Evolutionary conservation across 1,139 yeast genomes (phyloP).

Genomic region (Taphrina wiesneri): DNA sequence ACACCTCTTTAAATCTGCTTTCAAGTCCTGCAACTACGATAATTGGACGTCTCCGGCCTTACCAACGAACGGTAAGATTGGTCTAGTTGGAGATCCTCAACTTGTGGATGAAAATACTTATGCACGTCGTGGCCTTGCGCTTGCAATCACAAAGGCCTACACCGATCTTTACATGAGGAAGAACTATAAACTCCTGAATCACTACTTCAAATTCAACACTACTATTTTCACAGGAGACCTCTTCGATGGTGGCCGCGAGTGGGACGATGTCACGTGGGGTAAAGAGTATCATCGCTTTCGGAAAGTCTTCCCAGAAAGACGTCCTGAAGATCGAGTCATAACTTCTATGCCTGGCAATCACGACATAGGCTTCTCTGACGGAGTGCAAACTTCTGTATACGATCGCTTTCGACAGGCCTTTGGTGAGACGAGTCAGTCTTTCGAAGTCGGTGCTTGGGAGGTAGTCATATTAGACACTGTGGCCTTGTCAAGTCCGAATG

Average conservation of each 20-base stretch:
- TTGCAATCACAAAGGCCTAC: conserved; percentile 47
- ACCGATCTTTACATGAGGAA: conserved; percentile 78
- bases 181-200: conserved; percentile 67
- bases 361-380: conserved; percentile 87
- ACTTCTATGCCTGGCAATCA: conserved; percentile 87
- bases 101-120: conserved; percentile 75
- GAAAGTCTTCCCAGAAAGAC: conserved; percentile 56
- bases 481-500: conserved; percentile 61
- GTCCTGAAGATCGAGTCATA: conserved; percentile 42
- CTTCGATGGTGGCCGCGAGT: conserved; percentile 92
- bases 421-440: conserved; percentile 65
- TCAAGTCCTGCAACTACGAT: conserved; percentile 16
- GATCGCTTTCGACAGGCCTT: conserved; percentile 69
- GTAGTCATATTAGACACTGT: conserved; percentile 78
- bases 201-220: conserved; percentile 67
- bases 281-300: conserved; percentile 71
- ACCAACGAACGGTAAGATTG: conserved; percentile 58
- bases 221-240: conserved; percentile 83
- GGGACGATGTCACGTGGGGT: conserved; percentile 71
- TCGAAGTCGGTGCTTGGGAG: conserved; percentile 64
- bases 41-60: conserved; percentile 16
- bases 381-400: conserved; percentile 55
- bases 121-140: conserved; percentile 48
- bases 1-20: conserved; percentile 15
- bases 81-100: conserved; percentile 89